A percentile compares a stretch with the other conserved stretches of the same genome.
Evolutionary conservation across 805 yeast genomes (phyloP).

Genomic region (Saturnispora saitoi): DNA sequence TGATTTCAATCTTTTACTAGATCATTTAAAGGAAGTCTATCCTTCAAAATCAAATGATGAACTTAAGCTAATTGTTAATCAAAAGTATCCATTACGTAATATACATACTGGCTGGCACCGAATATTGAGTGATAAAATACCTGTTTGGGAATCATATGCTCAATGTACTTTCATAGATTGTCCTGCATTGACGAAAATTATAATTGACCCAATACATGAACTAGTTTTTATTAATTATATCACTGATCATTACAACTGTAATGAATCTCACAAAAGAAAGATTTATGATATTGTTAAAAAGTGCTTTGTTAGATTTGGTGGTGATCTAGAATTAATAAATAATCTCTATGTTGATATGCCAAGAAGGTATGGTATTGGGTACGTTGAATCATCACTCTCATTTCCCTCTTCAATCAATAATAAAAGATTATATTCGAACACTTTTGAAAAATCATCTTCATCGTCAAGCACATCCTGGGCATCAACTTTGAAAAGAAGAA

Average conservation of each 20-base stretch:
- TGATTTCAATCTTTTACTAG: neutral
- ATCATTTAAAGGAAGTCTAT: neutral
- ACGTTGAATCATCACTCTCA: constrained; percentile 7
- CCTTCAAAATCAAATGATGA: neutral
- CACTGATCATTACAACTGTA: constrained; percentile 9
- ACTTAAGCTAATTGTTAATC: neutral
- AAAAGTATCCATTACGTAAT: neutral
- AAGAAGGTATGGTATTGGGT: constrained; percentile 11
- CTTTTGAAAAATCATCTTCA: neutral
- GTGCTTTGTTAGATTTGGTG: constrained; percentile 8
- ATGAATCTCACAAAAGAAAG: constrained; percentile 8
- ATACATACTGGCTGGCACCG: neutral
- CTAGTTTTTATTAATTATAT: constrained; percentile 6
- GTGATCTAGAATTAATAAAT: constrained; percentile 10
- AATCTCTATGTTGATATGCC: constrained; percentile 9
- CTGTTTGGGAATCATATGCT: constrained; percentile 4
- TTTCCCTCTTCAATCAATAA: neutral
- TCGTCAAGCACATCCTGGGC: constrained; percentile 3
- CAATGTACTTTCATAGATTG: constrained; percentile 7
- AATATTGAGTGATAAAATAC: neutral
- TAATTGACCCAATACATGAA: constrained; percentile 10
- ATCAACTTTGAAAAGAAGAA: constrained; percentile 5
- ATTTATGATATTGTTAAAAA: constrained; percentile 12
- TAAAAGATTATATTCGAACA: neutral
- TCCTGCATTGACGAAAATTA: constrained; percentile 8